Base-by-base conservation (phyloP, 768 basidiomycete genomes). In the Xanthoconium stramineum region DNA sequence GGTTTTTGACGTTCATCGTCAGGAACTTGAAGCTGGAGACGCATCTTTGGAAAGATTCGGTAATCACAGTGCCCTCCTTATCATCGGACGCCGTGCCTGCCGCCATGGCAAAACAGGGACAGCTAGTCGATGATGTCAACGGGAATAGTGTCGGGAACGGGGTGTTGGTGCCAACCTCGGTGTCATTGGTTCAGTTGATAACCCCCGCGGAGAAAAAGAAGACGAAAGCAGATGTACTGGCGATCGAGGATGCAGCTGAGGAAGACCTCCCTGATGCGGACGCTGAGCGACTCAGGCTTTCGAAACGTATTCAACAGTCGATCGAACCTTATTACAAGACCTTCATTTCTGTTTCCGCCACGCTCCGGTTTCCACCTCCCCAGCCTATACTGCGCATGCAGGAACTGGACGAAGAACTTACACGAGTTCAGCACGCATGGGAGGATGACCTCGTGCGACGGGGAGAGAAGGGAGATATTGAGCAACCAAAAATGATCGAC, bases 11-110 rank as follows among this genome's bases (percentile, higher is more conserved):
- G 2, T 90, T 97, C 72, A 89, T 94, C 55, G 94, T 94, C 28
- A 87, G 94, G 60, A 96, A 95, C 67, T 75, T 97, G 68, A 94
- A 95, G 66, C 80, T 97, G 67, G 96, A 99, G 75, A 92, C 90
- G 0, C 89, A 91, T 65, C 77, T 94, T n/a, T 93, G 91, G 92
- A 92, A 89, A 70, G 90, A 94, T 66, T 89, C 86, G 19, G 83
- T 92, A 53, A 88, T 92, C 56, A 85, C 86, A 0, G 68, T 91
- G 28, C 88, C 89, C 13, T 76, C 80, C 9, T 79, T 91, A 60
- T 82, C 84, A 50, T 64, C 77, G 35, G 83, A 86, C 57, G 89
- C 91, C 8, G 80, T 84, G 12, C 88, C 90, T 24, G 64, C 52
- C 2, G 35, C n/a, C 30, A 54, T 69, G 63, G 50, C 58, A 51